Conservation (phyloP, 768 basidiomycete genomes). For the Fibroporia radiculosa region DNA sequence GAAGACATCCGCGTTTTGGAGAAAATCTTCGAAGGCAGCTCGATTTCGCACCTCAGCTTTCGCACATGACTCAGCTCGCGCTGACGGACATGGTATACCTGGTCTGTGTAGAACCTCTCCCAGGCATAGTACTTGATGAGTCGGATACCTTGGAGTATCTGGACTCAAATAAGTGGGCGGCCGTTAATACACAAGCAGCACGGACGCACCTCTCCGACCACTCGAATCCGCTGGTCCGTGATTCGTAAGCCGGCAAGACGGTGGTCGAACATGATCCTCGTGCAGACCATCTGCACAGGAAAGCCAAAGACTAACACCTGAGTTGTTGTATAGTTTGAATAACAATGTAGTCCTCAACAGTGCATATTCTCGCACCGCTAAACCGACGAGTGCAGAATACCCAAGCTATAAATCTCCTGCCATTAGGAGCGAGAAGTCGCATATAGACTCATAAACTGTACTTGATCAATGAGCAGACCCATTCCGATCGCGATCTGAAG, state of each 20-base stretch:
- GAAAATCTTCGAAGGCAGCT: neutral
- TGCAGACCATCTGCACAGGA: constrained; percentile 49
- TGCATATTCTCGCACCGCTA: constrained; percentile 41
- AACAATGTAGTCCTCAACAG: no score
- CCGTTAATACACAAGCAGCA: neutral
- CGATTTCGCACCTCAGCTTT: constrained; percentile 20
- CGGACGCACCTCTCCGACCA: constrained; percentile 45
- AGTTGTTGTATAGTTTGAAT: neutral
- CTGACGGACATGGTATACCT: constrained; percentile 58
- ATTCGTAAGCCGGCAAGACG: constrained; percentile 51
- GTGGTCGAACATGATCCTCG: constrained; percentile 43
- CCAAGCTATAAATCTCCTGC: constrained; percentile 36
- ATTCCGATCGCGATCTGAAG: constrained; percentile 56
- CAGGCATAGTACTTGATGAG: constrained; percentile 91
- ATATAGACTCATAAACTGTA: constrained; percentile 25
- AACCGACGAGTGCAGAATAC: constrained; percentile 60
- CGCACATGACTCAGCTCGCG: constrained; percentile 59
- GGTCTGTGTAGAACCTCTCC: constrained; percentile 74
- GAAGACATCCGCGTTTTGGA: neutral
- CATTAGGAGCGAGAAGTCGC: neutral
- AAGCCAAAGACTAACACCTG: constrained; percentile 48
- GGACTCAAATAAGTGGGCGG: neutral
- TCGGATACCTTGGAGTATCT: constrained; percentile 75
- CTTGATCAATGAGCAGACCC: constrained; percentile 53
- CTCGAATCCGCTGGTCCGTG: constrained; percentile 58